These are phyloP conservation scores for Verticillium albo-atrum DNA, from an alignment of 2,329 filamentous ascomycete species.

Conservation along the genomic window DNA sequence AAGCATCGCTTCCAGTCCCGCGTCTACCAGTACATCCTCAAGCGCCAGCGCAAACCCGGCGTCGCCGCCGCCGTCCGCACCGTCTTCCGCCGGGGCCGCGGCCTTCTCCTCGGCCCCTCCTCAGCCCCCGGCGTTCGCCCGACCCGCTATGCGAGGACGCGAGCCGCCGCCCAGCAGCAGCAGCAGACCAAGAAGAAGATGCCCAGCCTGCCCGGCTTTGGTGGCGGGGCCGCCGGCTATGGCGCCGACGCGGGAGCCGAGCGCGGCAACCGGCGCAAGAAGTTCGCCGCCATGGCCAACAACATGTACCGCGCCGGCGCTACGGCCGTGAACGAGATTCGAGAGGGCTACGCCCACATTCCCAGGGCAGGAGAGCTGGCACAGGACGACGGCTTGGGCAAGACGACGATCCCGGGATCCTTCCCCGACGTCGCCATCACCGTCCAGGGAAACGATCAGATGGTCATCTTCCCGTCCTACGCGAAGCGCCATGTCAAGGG, in stretches of 20 bases:
- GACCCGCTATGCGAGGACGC: not conserved
- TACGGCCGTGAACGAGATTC: constrained; percentile 53
- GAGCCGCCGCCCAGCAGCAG: constrained; percentile 8
- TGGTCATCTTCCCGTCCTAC: constrained; percentile 94
- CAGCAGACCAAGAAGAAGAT: constrained; percentile 7
- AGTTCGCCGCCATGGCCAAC: constrained; percentile 63
- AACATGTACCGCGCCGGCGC: constrained; percentile 53
- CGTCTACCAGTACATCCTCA: constrained; percentile 70
- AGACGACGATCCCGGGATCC: constrained; percentile 60
- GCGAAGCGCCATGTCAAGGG: constrained; percentile 65
- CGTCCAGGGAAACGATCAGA: constrained; percentile 77
- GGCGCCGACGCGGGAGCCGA: constrained; percentile 38
- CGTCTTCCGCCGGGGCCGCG: constrained; percentile 34
- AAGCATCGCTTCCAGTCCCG: constrained; percentile 69
- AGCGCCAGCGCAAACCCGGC: constrained; percentile 53
- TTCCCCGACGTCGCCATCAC: constrained; percentile 85
- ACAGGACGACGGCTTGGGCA: constrained; percentile 22
- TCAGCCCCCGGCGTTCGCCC: not conserved
- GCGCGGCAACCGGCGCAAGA: constrained; percentile 70
- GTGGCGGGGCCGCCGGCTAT: constrained; percentile 12
- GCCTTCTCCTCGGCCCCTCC: constrained; percentile 39
- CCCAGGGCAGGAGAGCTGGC: constrained; percentile 33
- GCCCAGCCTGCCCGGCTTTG: constrained; percentile 12
- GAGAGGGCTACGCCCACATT: constrained; percentile 55
- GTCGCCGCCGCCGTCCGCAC: constrained; percentile 31